These are phyloP conservation scores for Saitoella complicata DNA, from an alignment of 805 yeast species.

Conservation along the genomic window DNA sequence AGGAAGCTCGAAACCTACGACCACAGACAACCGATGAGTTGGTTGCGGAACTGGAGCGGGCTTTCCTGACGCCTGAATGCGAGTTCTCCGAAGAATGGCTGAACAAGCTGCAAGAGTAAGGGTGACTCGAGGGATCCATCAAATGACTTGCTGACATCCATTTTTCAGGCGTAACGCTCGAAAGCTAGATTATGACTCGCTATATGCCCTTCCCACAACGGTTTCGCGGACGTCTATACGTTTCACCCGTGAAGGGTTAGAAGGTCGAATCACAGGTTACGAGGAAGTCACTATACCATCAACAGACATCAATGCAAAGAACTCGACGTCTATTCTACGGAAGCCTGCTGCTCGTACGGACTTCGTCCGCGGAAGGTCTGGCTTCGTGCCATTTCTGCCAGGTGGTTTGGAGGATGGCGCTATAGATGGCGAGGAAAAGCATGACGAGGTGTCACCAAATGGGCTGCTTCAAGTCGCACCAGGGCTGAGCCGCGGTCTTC, in stretches of 20 bases:
- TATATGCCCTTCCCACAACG: slow-evolving; percentile 43
- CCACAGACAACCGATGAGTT: neutral
- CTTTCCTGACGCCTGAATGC: slow-evolving; percentile 46
- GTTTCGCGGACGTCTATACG: slow-evolving; percentile 48
- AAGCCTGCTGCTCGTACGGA: slow-evolving; percentile 38
- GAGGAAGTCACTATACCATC: slow-evolving; percentile 41
- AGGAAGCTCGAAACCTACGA: no score
- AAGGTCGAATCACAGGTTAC: slow-evolving; percentile 48
- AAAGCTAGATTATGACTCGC: slow-evolving; percentile 20
- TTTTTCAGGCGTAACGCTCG: neutral
- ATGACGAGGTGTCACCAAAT: slow-evolving; percentile 20
- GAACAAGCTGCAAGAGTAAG: slow-evolving; percentile 41
- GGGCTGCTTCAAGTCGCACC: slow-evolving; percentile 77
- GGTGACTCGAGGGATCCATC: neutral
- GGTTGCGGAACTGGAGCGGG: slow-evolving; percentile 19
- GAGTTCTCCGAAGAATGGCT: slow-evolving; percentile 54
- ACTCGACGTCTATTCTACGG: slow-evolving; percentile 59
- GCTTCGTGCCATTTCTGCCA: slow-evolving; percentile 77
- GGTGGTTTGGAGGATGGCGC: slow-evolving; percentile 47
- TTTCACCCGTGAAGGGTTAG: slow-evolving; percentile 59
- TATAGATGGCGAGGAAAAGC: slow-evolving; percentile 14
- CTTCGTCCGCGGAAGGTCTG: slow-evolving; percentile 50
- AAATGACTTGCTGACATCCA: neutral
- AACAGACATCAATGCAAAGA: slow-evolving; percentile 39
- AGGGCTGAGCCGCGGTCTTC: slow-evolving; percentile 62